phyloP scores from a whole-genome alignment of 2,329 filamentous ascomycete genomes.

The Periconia macrospinosa region DNA sequence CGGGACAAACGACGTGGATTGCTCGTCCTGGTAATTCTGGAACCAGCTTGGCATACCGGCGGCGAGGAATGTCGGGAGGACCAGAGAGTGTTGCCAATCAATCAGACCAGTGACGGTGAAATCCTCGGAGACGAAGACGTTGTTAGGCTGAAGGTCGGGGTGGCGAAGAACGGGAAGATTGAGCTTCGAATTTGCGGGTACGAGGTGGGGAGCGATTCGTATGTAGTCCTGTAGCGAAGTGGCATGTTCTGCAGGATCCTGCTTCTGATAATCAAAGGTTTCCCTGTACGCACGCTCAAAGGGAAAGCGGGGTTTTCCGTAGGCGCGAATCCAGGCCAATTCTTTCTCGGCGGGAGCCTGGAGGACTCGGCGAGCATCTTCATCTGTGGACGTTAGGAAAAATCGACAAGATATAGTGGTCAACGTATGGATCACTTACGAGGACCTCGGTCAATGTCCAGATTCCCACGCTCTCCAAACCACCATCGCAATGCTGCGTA shows the following conservation, averaged over 20 bases:
- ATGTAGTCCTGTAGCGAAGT: conserved; percentile 20
- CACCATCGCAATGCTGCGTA: conserved; percentile 21
- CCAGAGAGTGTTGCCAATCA: conserved; percentile 46
- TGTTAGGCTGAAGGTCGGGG: conserved; percentile 38
- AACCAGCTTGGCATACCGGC: conserved; percentile 44
- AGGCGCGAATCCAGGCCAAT: conserved; percentile 21
- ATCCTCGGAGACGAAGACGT: conserved; percentile 35
- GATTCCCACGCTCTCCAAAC: conserved; percentile 17
- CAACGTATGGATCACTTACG: conserved; percentile 14
- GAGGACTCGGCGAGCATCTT: conserved; percentile 16
- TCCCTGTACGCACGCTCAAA: conserved; percentile 24
- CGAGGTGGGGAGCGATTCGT: conserved; percentile 18
- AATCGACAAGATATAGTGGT: no score
- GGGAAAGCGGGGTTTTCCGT: conserved; percentile 21
- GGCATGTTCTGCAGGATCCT: conserved; percentile 18
- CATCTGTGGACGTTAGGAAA: conserved; percentile 8
- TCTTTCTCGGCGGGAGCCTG: conserved; percentile 27
- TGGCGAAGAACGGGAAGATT: conserved; percentile 33
- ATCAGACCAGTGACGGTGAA: conserved; percentile 42
- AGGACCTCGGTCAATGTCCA: conserved; percentile 24
- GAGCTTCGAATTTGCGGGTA: conserved; percentile 18
- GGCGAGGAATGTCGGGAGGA: conserved; percentile 43
- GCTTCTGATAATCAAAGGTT: conserved; percentile 22
- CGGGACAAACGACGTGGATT: conserved; percentile 19
- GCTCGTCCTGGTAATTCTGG: conserved; percentile 43